Evolutionary conservation across 2,329 filamentous ascomycete species (phyloP).

Genomic region (Fusarium fujikuroi): DNA sequence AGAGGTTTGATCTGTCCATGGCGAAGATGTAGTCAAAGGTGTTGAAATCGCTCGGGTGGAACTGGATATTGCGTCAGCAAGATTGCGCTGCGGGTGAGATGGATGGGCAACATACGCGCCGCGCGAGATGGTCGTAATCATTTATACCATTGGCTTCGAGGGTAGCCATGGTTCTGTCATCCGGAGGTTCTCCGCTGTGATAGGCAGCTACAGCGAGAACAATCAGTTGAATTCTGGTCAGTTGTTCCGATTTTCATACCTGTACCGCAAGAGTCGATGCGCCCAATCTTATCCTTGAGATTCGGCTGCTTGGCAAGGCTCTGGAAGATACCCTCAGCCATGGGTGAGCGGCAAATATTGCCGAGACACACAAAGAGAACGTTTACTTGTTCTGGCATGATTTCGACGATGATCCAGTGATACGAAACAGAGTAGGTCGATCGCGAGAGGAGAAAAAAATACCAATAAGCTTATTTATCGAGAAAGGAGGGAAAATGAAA

Average conservation of each 20-base stretch:
- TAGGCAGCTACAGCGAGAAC: constrained; percentile 71
- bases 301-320: constrained; percentile 71
- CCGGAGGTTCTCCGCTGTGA: constrained; percentile 80
- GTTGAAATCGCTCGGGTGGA: constrained; percentile 76
- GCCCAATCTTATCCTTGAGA: constrained; percentile 68
- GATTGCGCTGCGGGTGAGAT: not conserved
- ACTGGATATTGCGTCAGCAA: constrained; percentile 48
- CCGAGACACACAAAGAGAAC: constrained; percentile 96
- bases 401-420: constrained; percentile 21
- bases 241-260: constrained; percentile 50
- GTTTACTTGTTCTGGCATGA: constrained; percentile 63
- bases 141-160: constrained; percentile 79
- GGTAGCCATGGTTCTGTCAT: constrained; percentile 84
- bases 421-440: not conserved
- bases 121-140: constrained; percentile 79
- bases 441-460: not conserved
- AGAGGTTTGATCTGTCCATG: constrained; percentile 89
- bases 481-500: constrained; percentile 15
- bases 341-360: constrained; percentile 94
- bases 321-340: constrained; percentile 95
- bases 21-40: constrained; percentile 93
- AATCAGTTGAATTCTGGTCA: constrained; percentile 9
- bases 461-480: not conserved
- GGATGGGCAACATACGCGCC: constrained; percentile 67
- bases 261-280: constrained; percentile 90